Conservation (phyloP, 805 yeast genomes). For the Ogataea paraovalis region DNA sequence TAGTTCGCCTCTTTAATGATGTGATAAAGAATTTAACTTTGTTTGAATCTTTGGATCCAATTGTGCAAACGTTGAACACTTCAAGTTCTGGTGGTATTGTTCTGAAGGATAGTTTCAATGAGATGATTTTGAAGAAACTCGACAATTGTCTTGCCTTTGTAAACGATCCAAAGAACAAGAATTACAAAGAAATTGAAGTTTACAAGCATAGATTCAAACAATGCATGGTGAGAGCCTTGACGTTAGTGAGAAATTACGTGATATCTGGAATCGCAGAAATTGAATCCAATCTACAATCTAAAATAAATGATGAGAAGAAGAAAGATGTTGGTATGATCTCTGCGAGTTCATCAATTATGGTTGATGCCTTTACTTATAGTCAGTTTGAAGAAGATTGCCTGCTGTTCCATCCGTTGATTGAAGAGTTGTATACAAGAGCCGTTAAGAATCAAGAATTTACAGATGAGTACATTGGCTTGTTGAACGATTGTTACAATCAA, state of each 20-base stretch:
- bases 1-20: constrained; percentile 39
- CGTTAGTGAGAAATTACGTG: constrained; percentile 68
- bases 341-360: constrained; percentile 35
- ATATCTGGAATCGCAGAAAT: constrained; percentile 38
- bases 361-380: constrained; percentile 62
- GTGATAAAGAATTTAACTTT: constrained; percentile 47
- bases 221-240: constrained; percentile 76
- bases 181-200: constrained; percentile 62
- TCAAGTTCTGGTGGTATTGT: constrained; percentile 66
- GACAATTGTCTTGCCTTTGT: constrained; percentile 67
- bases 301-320: constrained; percentile 20
- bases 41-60: constrained; percentile 68
- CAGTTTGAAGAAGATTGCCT: constrained; percentile 45
- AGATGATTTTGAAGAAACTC: constrained; percentile 48
- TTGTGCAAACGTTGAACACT: constrained; percentile 63
- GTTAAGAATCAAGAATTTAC: constrained; percentile 13
- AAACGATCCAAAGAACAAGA: constrained; percentile 41
- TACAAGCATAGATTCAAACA: constrained; percentile 74
- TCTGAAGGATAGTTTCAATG: constrained; percentile 49
- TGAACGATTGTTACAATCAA: constrained; percentile 58
- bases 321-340: constrained; percentile 12
- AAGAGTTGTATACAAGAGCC: constrained; percentile 27
- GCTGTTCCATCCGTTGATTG: constrained; percentile 18
- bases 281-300: constrained; percentile 21
- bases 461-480: constrained; percentile 59